Base-by-base conservation (phyloP, 306 rosid genomes). In the Vigna nakashimae region DNA sequence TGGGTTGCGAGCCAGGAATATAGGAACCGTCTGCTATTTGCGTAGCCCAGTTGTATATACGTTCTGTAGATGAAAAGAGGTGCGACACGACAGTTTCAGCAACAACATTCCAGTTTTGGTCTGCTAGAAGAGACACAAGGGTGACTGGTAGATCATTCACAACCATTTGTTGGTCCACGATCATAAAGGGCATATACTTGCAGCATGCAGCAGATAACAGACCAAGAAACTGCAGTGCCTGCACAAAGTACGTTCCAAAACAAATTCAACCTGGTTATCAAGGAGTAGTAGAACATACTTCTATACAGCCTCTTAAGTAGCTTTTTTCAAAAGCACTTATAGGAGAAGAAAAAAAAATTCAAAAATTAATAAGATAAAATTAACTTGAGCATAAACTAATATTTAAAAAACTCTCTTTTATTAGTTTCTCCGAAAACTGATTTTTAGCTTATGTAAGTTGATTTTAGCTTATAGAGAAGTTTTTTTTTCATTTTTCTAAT, bases 171-270 rank as follows among this genome's bases (percentile, higher is more conserved):
- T 82, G 90, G 79, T 95, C 93, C 74, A 89, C 84, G 52, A 85
- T 86, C 81, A 95, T 89, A 16, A 91, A 48, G 58, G 98, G 92
- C 98, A 94, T 90, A 58, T 92, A 94, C 82, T 94, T 91, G 92
- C 97, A 82, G 84, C 89, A 87, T 83, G 88, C 71, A 70, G 96
- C 93, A 11, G 97, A 89, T 22, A 95, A 85, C 74, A 92, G 84
- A 70, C 95, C 97, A 40, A 90, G 69, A 87, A 92, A 92, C 70
- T 65, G 89, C 75, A 92, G 72, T 3, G 91, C 93, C 97, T 95
- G 90, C 48, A 53, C 58, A 64, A 17, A 78, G 74, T 76, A 62
- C 36, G 85, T 32, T 28, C 40, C 14, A 48, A 36, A 20, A 66
- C 22, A 79, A 74, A 60, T 57, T 66, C 53, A 48, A 73, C 76